Conservation (phyloP, 2,329 filamentous ascomycete species). For the Hymenoscyphus albidus region DNA sequence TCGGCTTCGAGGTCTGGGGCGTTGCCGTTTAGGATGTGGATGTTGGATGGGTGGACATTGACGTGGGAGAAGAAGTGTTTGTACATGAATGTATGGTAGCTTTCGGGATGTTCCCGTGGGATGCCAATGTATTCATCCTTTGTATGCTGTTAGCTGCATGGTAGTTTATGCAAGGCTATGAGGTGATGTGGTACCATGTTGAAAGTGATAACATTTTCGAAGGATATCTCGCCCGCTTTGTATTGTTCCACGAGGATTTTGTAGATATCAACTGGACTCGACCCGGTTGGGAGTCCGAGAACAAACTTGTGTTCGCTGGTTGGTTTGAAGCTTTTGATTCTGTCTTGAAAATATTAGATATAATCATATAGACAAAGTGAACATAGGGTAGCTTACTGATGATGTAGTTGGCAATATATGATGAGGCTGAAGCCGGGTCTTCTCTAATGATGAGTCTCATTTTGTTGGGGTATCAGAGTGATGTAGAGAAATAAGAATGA, state of each 20-base stretch:
- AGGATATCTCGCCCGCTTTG: constrained; percentile 71
- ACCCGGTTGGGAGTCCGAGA: constrained; percentile 78
- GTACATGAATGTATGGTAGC: constrained; percentile 92
- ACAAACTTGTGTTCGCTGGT: constrained; percentile 72
- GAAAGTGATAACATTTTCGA: constrained; percentile 85
- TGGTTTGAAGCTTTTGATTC: constrained; percentile 74
- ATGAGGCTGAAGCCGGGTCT: constrained; percentile 62
- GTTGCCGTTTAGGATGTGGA: constrained; percentile 81
- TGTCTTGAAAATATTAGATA: constrained; percentile 45
- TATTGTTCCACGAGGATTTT: constrained; percentile 67
- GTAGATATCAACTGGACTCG: constrained; percentile 75
- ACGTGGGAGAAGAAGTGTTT: constrained; percentile 85
- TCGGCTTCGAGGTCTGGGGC: constrained; percentile 71
- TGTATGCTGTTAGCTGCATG: constrained; percentile 9
- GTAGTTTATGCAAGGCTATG: constrained; percentile 8
- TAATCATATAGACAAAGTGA: constrained; percentile 5
- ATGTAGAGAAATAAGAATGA: background rate
- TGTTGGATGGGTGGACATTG: constrained; percentile 75
- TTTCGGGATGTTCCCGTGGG: constrained; percentile 76
- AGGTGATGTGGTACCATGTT: constrained; percentile 63
- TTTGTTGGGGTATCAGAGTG: constrained; percentile 13
- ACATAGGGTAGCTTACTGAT: constrained; percentile 49
- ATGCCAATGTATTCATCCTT: constrained; percentile 85
- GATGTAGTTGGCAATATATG: constrained; percentile 78
- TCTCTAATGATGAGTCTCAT: constrained; percentile 86